Evolutionary conservation across 2,329 filamentous ascomycete species (phyloP), one percentile per base, ranked within the genome.

Genomic region (Fusarium floridanum): DNA sequence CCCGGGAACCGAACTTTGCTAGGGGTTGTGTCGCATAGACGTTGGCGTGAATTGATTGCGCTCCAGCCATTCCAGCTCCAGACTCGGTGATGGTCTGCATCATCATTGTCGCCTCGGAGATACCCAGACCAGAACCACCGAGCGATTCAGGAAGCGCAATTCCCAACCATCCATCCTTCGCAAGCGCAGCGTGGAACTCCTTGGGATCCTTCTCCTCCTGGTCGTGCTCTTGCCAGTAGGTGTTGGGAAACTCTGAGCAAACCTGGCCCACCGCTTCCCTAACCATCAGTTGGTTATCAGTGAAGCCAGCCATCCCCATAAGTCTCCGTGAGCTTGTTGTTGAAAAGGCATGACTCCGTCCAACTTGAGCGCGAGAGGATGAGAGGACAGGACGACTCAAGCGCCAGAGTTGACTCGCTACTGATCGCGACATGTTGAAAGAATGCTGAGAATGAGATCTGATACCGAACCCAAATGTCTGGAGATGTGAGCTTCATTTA

Each of bases 91-190:
- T 94, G 3, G 93, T 94, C 78, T 97, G 94, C 86, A 97, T 89
- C 93, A 97, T 96, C 89, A 96, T 93, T 0, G 92, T 94, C 1
- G 94, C 94, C 80, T 97, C 94, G 1, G 92, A 92, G 39, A 97
- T 95, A 10, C 91, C 94, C 10, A 97, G 83, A 0, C 92, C 93
- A 1, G 93, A 88, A 1, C 94, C 94, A 4, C 94, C 94, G 0
- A 95, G 87, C 0, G 89, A 86, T 79, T 95, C 93, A 0, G 94
- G 93, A 5, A 97, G 84, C 0, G 93, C 93, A 74, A 96, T 95
- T 4, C 94, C 94, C 45, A 97, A 88, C 93, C 93, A 97, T 8
- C 94, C 94, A 73, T 91, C 92, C 66, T 90, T 89, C 9, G 94
- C 92, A 10, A 97, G 83, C 0, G 92, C 92, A 0, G 91, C 89